Conservation (phyloP, 75 land plant species). For the Chamaecyparis obtusa region DNA sequence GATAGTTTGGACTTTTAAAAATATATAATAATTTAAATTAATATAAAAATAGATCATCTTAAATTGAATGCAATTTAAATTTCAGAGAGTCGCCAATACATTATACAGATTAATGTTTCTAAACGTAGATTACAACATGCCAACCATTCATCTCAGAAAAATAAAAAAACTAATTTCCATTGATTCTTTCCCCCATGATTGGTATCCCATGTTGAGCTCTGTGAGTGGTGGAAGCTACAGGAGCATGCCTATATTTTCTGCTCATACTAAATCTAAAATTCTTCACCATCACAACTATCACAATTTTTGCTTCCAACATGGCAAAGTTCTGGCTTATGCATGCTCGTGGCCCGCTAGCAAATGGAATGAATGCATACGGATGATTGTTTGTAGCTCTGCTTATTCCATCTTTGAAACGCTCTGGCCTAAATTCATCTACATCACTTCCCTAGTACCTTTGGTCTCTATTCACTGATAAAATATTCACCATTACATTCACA, state of each 20-base stretch:
- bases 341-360: conserved; percentile 25
- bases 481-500: too few species aligned
- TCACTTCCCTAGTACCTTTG: conserved; percentile 59
- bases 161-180: too few species aligned
- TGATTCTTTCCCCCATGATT: neutral
- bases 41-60: too few species aligned
- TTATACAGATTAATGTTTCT: too few species aligned
- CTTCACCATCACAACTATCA: conserved; percentile 15
- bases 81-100: too few species aligned
- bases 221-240: conserved; percentile 7
- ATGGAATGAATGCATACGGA: conserved; percentile 9
- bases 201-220: conserved; percentile 26
- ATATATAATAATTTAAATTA: too few species aligned
- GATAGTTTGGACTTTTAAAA: too few species aligned
- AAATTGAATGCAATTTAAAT: too few species aligned
- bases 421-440: conserved; percentile 59
- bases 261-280: conserved; percentile 15
- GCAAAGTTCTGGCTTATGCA: conserved; percentile 38
- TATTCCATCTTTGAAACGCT: conserved; percentile 25
- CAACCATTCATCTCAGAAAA: too few species aligned
- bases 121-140: too few species aligned
- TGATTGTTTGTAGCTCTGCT: conserved; percentile 25
- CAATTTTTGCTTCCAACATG: conserved; percentile 24
- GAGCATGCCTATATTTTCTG: conserved; percentile 25
- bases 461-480: too few species aligned